Evolutionary conservation across 2,329 filamentous ascomycete species (phyloP).

Genomic region (Penicillium sp.): DNA sequence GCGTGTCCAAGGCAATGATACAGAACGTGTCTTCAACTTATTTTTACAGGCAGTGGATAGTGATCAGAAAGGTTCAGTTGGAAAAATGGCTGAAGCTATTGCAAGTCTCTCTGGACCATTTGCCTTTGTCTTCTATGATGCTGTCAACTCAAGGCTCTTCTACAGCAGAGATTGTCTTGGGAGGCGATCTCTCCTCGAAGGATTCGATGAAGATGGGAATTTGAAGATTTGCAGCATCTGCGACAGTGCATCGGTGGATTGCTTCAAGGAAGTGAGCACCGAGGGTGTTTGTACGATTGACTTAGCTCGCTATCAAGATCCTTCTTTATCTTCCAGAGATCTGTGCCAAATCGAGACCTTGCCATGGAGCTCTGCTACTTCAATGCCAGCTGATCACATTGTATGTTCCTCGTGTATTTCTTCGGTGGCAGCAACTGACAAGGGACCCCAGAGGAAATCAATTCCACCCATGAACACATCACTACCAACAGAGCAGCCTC

Average conservation of each 20-base stretch:
- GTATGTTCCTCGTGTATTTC: constrained; percentile 14
- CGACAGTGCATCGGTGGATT: constrained; percentile 40
- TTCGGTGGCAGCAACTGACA: not conserved
- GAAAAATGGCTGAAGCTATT: constrained; percentile 41
- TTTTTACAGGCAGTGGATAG: constrained; percentile 42
- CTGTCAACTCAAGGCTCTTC: constrained; percentile 53
- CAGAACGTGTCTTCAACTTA: constrained; percentile 56
- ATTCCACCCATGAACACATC: constrained; percentile 41
- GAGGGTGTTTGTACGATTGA: constrained; percentile 68
- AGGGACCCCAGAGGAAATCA: constrained; percentile 28
- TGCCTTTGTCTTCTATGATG: constrained; percentile 77
- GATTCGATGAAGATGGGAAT: constrained; percentile 40
- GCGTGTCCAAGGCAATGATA: constrained; percentile 65
- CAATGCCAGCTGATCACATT: constrained; percentile 15
- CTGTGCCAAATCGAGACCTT: constrained; percentile 21
- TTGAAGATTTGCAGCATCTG: constrained; percentile 65
- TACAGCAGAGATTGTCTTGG: constrained; percentile 84
- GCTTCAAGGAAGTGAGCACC: constrained; percentile 74
- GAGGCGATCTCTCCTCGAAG: constrained; percentile 65
- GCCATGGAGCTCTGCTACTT: constrained; percentile 22
- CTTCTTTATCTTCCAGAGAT: constrained; percentile 7
- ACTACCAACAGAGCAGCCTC: constrained; percentile 24
- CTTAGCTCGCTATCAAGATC: constrained; percentile 32
- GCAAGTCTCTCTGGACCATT: constrained; percentile 69
- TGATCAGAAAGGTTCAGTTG: constrained; percentile 16